Conservation (phyloP, 148 eudicot species). For the Heliosperma pusillum region DNA sequence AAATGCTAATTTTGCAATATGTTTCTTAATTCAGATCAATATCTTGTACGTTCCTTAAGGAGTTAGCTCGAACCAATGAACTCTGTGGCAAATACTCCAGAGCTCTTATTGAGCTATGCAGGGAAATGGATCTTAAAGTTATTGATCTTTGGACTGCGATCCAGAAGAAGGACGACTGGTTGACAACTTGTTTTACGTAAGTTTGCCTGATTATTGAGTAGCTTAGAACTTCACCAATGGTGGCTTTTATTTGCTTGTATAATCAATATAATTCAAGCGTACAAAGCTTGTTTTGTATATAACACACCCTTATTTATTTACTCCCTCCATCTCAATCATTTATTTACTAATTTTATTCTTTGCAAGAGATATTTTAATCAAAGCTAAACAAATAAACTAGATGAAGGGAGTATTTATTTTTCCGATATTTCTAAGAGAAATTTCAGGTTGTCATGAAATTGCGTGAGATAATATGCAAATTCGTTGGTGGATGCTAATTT, state of each 20-base stretch:
- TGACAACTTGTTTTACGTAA: conserved; percentile 75
- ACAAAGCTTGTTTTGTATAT: no score
- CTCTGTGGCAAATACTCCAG: conserved; percentile 72
- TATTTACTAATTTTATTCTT: no score
- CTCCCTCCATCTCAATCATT: background rate
- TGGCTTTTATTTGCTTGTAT: background rate
- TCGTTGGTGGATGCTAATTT: background rate
- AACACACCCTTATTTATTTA: background rate
- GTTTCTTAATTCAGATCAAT: conserved; percentile 13
- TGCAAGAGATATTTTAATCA: no score
- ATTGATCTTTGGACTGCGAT: conserved; percentile 86
- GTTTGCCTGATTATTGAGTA: conserved; percentile 22
- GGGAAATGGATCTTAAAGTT: conserved; percentile 63
- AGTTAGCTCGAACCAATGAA: conserved; percentile 85
- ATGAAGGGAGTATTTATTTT: background rate
- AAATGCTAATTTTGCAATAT: conserved; percentile 20
- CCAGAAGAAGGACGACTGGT: conserved; percentile 78
- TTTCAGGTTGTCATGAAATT: no score
- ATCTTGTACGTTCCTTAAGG: conserved; percentile 43
- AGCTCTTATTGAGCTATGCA: conserved; percentile 69
- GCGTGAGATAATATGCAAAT: no score
- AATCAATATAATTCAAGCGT: background rate
- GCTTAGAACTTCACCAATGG: background rate
- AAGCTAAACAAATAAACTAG: background rate
- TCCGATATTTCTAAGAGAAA: no score